Percentiles rank a stretch among this genome's conserved stretches.
Evolutionary conservation across 2,329 filamentous ascomycete species (phyloP).

Genomic region (Colletotrichum sojae): DNA sequence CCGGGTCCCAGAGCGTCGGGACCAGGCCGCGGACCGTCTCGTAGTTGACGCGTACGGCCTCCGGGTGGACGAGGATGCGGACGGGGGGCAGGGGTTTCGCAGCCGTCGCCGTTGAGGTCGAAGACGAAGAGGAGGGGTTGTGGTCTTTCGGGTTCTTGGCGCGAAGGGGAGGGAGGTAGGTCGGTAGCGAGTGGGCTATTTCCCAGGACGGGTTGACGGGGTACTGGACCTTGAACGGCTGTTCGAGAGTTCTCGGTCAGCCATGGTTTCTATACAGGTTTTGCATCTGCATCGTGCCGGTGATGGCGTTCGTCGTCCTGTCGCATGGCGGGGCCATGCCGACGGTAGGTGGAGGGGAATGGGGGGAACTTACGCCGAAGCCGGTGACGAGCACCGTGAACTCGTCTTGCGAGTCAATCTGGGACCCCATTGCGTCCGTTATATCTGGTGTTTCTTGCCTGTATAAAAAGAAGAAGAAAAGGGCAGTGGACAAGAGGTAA

Average conservation of each 20-base stretch:
- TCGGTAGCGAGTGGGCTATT: slow-evolving; percentile 79
- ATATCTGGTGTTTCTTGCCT: not conserved
- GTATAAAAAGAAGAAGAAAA: not conserved
- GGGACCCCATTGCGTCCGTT: slow-evolving; percentile 51
- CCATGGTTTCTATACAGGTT: not conserved
- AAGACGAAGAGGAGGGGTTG: slow-evolving; percentile 34
- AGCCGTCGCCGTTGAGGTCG: slow-evolving; percentile 26
- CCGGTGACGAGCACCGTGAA: slow-evolving; percentile 73
- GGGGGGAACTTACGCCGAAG: slow-evolving; percentile 65
- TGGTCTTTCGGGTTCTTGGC: slow-evolving; percentile 57
- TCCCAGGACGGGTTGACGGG: slow-evolving; percentile 86
- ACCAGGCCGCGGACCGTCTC: slow-evolving; percentile 73
- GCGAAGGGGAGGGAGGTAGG: slow-evolving; percentile 69
- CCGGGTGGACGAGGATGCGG: slow-evolving; percentile 74
- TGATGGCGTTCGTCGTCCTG: not conserved
- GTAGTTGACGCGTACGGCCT: slow-evolving; percentile 81
- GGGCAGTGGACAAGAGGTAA: not conserved
- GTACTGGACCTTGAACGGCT: slow-evolving; percentile 83
- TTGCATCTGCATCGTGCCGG: not conserved
- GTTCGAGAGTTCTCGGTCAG: not conserved
- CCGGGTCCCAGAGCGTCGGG: slow-evolving; percentile 71
- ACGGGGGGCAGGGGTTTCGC: slow-evolving; percentile 63
- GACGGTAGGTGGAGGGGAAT: slow-evolving; percentile 15
- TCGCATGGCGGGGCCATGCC: not conserved
- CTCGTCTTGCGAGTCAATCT: slow-evolving; percentile 59